phyloP scores from a whole-genome alignment of 331 rosid species.

The Pyracantha coccinea region DNA sequence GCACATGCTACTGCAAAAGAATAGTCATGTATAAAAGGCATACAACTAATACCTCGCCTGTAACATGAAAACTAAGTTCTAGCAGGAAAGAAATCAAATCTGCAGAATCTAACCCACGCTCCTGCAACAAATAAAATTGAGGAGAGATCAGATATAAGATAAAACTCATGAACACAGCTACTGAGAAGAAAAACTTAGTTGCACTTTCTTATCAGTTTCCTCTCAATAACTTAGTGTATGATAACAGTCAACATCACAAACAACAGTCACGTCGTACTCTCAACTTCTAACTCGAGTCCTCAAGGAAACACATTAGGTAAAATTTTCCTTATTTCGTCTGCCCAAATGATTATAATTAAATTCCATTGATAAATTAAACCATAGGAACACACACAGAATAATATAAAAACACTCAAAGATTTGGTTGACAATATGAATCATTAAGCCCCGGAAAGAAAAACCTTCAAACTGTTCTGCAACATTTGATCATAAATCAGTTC shows the following conservation, averaged over 20 bases:
- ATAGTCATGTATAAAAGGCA: not conserved
- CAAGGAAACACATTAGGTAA: not conserved
- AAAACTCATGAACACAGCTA: conserved; percentile 4
- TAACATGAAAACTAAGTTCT: conserved; percentile 94
- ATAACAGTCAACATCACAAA: not conserved
- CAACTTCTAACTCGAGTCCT: not conserved
- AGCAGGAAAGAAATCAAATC: conserved; percentile 86
- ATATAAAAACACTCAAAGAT: too few species aligned
- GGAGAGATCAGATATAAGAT: conserved; percentile 12
- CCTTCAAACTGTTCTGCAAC: not conserved
- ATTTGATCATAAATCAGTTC: not conserved
- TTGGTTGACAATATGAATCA: not conserved
- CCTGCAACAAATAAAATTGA: conserved; percentile 41
- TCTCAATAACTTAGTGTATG: not conserved
- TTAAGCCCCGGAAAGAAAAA: not conserved
- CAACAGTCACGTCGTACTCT: not conserved
- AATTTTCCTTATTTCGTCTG: too few species aligned
- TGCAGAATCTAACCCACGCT: conserved; percentile 75
- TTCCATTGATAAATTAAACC: too few species aligned
- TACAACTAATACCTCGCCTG: conserved; percentile 64
- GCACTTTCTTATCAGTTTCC: not conserved
- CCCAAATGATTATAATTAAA: too few species aligned
- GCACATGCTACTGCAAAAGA: not conserved
- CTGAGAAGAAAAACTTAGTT: not conserved
- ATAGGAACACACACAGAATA: too few species aligned